Base-by-base conservation (phyloP, 2,329 filamentous ascomycete species). In the Parastagonospora avenae region DNA sequence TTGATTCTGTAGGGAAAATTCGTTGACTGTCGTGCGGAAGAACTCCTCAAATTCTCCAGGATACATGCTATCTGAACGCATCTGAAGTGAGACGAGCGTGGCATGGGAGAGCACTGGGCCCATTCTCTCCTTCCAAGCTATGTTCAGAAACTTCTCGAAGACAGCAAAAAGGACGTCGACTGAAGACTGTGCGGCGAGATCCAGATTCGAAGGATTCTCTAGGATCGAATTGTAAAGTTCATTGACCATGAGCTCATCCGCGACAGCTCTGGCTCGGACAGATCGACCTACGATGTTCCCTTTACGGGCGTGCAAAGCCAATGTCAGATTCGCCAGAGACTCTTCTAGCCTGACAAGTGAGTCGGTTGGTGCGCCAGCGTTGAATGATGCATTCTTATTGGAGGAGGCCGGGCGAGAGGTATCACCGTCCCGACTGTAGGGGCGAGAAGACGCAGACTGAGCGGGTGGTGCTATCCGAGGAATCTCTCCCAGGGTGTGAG, bases 91-190 rank as follows among this genome's bases (percentile, higher is more conserved):
- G 49, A 88, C 84, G 32, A 97, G 79, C 4, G 85, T 82, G 40
- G 88, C 80, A 45, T 85, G 80, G 1, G 90, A 85, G 71, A 97
- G 85, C 48, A 97, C 85, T 2, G 90, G 85, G 0, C 93, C 93
- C 80, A 97, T 92, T 62, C 91, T 88, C 59, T 93, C 89, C 52
- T 84, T 86, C 93, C 93, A 97, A 10, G 90, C 92, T 56, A 92
- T 87, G 51, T 86, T 86, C 53, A 97, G 78, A 62, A 97, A 97
- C 55, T 95, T 97, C 71, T 97, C 92, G 70, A 97, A 97, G 0
- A 92, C 89, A 24, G 90, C 89, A 67, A 97, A 96, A 4, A 97
- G 82, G 15, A 93, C 86, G 66, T 97, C 92, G 8, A 93, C 85
- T 2, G 87, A 83, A 8, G 90, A 82, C 52, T 96, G 91, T 0